These are phyloP conservation scores for Candolleomyces aberdarensis DNA, from an alignment of 768 basidiomycete species.

Conservation along the genomic window DNA sequence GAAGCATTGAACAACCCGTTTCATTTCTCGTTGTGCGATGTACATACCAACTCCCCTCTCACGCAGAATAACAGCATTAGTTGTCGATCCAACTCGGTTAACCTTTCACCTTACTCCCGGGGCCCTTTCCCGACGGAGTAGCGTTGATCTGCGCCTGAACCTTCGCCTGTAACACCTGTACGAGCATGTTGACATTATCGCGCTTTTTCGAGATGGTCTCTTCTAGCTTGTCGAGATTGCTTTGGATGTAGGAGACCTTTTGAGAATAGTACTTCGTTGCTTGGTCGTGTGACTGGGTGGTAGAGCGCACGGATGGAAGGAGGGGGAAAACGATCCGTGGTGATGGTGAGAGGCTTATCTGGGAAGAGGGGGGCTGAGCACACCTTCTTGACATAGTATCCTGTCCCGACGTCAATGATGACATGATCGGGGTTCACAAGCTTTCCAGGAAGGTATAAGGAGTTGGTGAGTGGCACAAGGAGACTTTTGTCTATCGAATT, in stretches of 20 bases:
- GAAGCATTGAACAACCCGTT: too few relatives aligned
- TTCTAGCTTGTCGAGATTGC: slow-evolving; percentile 83
- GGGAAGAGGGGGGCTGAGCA: slow-evolving; percentile 11
- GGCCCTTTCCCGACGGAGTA: not conserved
- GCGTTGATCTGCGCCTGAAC: slow-evolving; percentile 34
- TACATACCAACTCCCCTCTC: too few relatives aligned
- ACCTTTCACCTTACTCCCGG: too few relatives aligned
- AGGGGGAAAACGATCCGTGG: not conserved
- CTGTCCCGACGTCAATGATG: slow-evolving; percentile 93
- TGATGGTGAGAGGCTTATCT: not conserved
- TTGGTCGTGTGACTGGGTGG: slow-evolving; percentile 67
- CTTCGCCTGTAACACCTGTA: slow-evolving; percentile 69
- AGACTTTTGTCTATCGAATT: slow-evolving; percentile 69
- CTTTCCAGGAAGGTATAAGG: slow-evolving; percentile 93
- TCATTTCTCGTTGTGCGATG: too few relatives aligned
- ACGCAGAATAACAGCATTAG: too few relatives aligned
- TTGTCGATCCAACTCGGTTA: too few relatives aligned
- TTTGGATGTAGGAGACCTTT: slow-evolving; percentile 80
- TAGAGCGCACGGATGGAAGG: not conserved
- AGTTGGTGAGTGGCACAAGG: slow-evolving; percentile 90
- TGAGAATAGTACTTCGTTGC: slow-evolving; percentile 77
- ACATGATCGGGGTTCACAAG: slow-evolving; percentile 81
- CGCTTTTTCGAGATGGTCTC: slow-evolving; percentile 89
- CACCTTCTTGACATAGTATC: slow-evolving; percentile 96
- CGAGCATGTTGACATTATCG: slow-evolving; percentile 77